phyloP scores from a whole-genome alignment of 495 filamentous ascomycete genomes.

The Hypoxylon rickii region DNA sequence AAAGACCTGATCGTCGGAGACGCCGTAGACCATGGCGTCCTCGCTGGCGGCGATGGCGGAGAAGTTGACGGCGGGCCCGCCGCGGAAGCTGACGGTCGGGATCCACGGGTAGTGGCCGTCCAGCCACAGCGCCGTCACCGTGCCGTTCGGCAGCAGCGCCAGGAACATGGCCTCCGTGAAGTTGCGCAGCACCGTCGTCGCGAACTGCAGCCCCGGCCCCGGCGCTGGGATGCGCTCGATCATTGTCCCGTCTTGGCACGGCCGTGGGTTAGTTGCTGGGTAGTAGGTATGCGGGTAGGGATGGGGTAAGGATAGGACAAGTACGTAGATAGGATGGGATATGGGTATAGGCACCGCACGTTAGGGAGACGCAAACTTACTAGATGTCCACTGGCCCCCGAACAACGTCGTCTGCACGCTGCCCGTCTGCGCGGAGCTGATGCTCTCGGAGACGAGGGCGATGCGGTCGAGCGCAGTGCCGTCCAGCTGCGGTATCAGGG shows the following conservation, averaged over 20 bases:
- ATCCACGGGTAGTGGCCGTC: neutral
- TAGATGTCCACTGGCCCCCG: neutral
- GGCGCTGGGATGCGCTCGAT: slow-evolving; percentile 9
- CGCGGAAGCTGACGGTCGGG: slow-evolving; percentile 17
- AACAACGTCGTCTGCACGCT: slow-evolving; percentile 13
- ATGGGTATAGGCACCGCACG: no score
- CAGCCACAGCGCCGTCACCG: slow-evolving; percentile 17
- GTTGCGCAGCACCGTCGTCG: slow-evolving; percentile 1
- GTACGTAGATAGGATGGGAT: no score
- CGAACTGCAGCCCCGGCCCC: slow-evolving; percentile 15
- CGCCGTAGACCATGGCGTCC: slow-evolving; percentile 27
- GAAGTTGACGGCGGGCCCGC: slow-evolving; percentile 23
- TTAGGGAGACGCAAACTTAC: no score
- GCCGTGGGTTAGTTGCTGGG: no score
- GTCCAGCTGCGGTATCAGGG: slow-evolving; percentile 6
- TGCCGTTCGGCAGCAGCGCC: slow-evolving; percentile 20
- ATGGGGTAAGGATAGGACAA: no score
- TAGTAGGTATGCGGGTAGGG: neutral
- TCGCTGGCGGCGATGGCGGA: slow-evolving; percentile 15
- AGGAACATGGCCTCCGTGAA: slow-evolving; percentile 9
- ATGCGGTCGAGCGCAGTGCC: neutral
- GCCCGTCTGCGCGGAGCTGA: neutral
- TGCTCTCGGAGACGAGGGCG: slow-evolving; percentile 5
- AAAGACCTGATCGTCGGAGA: slow-evolving; percentile 17
- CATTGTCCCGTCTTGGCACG: neutral